Conservation (phyloP, 495 filamentous ascomycete genomes). For the Xylaria longipes region DNA sequence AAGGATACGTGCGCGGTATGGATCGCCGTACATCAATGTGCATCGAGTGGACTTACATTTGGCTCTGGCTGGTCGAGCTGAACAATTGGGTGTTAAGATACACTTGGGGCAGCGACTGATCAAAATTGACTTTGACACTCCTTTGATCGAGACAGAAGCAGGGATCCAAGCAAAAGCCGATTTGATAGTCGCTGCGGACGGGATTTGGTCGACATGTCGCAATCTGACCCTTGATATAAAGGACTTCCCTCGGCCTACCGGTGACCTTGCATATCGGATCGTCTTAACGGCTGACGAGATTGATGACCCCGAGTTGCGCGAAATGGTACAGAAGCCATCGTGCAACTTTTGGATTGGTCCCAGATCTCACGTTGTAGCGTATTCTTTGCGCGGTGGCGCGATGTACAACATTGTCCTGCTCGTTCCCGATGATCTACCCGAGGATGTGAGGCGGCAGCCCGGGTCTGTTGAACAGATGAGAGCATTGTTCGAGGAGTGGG, state of each 20-base stretch:
- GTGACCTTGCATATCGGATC: slow-evolving; percentile 63
- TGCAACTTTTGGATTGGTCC: slow-evolving; percentile 74
- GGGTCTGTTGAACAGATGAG: slow-evolving; percentile 54
- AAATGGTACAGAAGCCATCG: slow-evolving; percentile 56
- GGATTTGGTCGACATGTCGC: slow-evolving; percentile 56
- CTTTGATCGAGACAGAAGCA: slow-evolving; percentile 44
- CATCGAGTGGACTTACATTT: slow-evolving; percentile 55
- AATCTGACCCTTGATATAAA: slow-evolving; percentile 49
- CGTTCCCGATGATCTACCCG: slow-evolving; percentile 54
- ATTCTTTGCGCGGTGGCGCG: slow-evolving; percentile 55
- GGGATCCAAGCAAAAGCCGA: slow-evolving; percentile 44
- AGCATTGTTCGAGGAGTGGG: slow-evolving; percentile 55
- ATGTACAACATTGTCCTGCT: slow-evolving; percentile 63
- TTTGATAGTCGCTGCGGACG: slow-evolving; percentile 60
- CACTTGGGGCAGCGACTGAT: slow-evolving; percentile 39
- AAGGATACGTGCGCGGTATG: slow-evolving; percentile 41
- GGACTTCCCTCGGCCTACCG: slow-evolving; percentile 54
- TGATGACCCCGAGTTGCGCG: slow-evolving; percentile 49
- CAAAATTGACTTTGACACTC: slow-evolving; percentile 46
- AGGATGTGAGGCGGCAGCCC: slow-evolving; percentile 42
- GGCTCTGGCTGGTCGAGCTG: slow-evolving; percentile 43
- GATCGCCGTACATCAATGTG: slow-evolving; percentile 48
- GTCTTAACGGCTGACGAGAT: slow-evolving; percentile 53
- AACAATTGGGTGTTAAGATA: slow-evolving; percentile 45
- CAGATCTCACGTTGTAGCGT: slow-evolving; percentile 58